Base-by-base conservation (phyloP, 371 early-diverging fungal species). In the Rhizopus delemar region DNA sequence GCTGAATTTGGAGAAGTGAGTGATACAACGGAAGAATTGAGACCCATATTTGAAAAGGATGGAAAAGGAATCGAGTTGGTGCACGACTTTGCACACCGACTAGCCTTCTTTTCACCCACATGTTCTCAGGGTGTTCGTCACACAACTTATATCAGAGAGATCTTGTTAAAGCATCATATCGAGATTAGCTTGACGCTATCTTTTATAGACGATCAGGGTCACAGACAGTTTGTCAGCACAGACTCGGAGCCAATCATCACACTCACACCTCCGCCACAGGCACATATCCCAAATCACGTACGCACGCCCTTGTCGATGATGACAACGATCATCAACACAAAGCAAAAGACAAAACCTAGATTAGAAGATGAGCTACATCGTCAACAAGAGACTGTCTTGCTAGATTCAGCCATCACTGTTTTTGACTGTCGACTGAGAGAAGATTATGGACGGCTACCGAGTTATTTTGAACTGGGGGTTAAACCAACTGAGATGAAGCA, bases 361-460 rank as follows among this genome's bases (percentile, higher is more conserved):
- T 57, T 38, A 22, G 54, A 57, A 12, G 46, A 63, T 22, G 49
- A 60, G 41, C 45, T 41, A 41, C 38, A 50, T 11, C 15, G 41
- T 36, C 45, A 53, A 22, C 54, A 51, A 41, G 76, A 73, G 32
- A 76, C 67, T 0, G 63, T 70, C 41, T 53, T 29, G 13, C 55
- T 62, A 38, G 74, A 71, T 38, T 59, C 69, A 8, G 61, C 70
- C 28, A 68, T 77, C 31, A 71, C 62, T 4, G 74, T 71, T 3
- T 74, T 71, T 54, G 77, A 77, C 49, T 77, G 77, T 38, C 63
- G 77, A 11, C 39, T 77, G 7, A 78, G 75, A 50, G 78, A 78
- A 65, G 78, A 78, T 48, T 78, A 73, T 61, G 73, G 72, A 13
- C 54, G 63, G 15, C 41, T 78, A 12, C 78, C 78, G 1, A 73